A percentile compares a stretch with the other conserved stretches of the same genome.
phyloP scores from a whole-genome alignment of 2,329 filamentous ascomycete genomes.

The Neofusicoccum kwambonambiense region DNA sequence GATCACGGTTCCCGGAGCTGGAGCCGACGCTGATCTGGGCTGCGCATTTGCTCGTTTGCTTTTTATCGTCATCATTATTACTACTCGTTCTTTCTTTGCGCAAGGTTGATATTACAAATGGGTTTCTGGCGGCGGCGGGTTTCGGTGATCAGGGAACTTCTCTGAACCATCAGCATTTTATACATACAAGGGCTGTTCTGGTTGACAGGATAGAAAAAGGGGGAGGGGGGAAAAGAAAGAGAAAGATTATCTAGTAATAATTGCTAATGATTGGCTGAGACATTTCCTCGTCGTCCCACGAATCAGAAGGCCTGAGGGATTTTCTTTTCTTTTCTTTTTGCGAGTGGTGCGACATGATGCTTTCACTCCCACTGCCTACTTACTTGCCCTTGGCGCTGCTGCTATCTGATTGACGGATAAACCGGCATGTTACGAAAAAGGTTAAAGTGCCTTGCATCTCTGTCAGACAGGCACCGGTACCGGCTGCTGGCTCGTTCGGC shows the following conservation, averaged over 20 bases:
- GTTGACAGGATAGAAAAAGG: neutral
- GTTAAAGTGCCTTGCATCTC: neutral
- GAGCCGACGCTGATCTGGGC: neutral
- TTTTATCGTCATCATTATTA: neutral
- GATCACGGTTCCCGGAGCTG: constrained; percentile 1
- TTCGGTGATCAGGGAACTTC: neutral
- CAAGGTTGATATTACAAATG: neutral
- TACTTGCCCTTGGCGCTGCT: neutral
- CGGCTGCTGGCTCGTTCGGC: too few relatives aligned
- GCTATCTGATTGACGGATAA: neutral
- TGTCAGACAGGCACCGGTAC: too few relatives aligned
- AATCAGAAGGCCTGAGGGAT: neutral
- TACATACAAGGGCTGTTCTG: neutral
- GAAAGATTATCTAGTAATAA: constrained; percentile 1
- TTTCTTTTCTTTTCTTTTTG: neutral
- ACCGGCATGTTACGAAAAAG: neutral
- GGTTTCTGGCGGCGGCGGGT: neutral
- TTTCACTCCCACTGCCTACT: too few relatives aligned
- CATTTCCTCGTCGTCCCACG: neutral
- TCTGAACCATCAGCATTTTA: neutral
- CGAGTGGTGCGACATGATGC: neutral
- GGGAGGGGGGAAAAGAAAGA: neutral
- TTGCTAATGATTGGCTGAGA: constrained; percentile 11
- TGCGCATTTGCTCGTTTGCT: neutral
- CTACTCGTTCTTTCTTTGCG: neutral